Evolutionary conservation across 2,329 filamentous ascomycete genomes (phyloP), one percentile per base, ranked within the genome.

Genomic region (Blastomyces parvus): DNA sequence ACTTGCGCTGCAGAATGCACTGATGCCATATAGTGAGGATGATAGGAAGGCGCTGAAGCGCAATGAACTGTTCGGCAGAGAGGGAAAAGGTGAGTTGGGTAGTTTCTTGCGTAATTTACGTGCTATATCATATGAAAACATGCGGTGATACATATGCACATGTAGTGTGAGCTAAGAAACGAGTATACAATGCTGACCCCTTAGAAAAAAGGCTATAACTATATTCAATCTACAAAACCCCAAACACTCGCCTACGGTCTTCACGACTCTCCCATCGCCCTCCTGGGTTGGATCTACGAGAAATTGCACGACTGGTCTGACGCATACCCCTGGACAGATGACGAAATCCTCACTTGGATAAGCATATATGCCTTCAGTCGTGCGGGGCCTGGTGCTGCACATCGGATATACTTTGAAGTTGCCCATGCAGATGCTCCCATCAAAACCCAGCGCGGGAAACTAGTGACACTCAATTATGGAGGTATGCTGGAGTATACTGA

Each of bases 301-400:
- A 93, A 93, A 72, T 76, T 93, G 46, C 84, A 87, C 67, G 86
- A 89, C 68, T 93, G 89, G 89, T 86, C 86, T 0, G 88, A 92
- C 69, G 69, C 68, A 0, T 91, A 91, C 70, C 77, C 82, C 0
- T 92, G 88, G 88, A 87, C 84, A 0, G 86, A 90, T 65, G 88
- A 91, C 62, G 88, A 92, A 75, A 81, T 92, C 9, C 75, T 90
- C 33, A 89, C 86, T 0, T 93, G 88, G 89, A 75, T 91, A 0
- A 84, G 81, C 59, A 82, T 92, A 48, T 92, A 92, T 72, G 85
- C 82, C 71, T 91, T 91, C 74, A 86, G 84, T 9, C 81, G 77
- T 0, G 86, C 88, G 0, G 88, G 89, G 0, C 86, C 89, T 0
- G 86, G 85, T 0, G 87, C 89, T 0, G 85, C 83, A 64, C 71